A percentile compares a stretch with the other conserved stretches of the same genome.
These are phyloP conservation scores for Penicillium turbatum DNA, from an alignment of 495 filamentous ascomycete genomes.

Conservation along the genomic window DNA sequence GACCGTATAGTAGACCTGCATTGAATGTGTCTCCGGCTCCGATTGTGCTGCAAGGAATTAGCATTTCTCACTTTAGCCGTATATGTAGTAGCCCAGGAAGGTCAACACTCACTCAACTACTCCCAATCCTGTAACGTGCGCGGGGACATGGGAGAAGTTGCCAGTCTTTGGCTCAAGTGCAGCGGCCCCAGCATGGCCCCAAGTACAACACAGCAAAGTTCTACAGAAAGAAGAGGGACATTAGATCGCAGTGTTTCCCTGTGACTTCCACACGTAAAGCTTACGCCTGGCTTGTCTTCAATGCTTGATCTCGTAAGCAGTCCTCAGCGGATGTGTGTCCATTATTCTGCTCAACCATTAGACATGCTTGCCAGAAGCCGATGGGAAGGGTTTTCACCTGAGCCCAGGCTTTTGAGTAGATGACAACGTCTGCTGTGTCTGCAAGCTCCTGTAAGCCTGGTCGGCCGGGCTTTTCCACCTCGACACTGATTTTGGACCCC, in stretches of 20 bases:
- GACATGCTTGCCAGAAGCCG: not conserved
- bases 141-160: constrained; percentile 41
- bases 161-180: constrained; percentile 39
- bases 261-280: not conserved
- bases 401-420: constrained; percentile 69
- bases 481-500: constrained; percentile 55
- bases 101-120: constrained; percentile 59
- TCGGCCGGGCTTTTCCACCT: constrained; percentile 64
- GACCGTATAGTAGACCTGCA: constrained; percentile 62
- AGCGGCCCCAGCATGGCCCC: constrained; percentile 59
- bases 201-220: constrained; percentile 59
- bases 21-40: constrained; percentile 75
- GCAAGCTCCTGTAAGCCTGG: constrained; percentile 58
- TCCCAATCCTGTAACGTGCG: constrained; percentile 37
- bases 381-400: constrained; percentile 41
- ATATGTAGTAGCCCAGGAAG: not conserved
- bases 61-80: not conserved
- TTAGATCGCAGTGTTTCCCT: not conserved
- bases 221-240: constrained; percentile 25
- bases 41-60: constrained; percentile 49
- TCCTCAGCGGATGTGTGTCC: constrained; percentile 48
- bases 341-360: constrained; percentile 30
- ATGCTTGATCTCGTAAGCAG: constrained; percentile 46
- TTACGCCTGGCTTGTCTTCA: constrained; percentile 41
- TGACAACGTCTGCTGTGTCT: constrained; percentile 60